These are phyloP conservation scores for Mycena pura DNA, from an alignment of 768 basidiomycete genomes.

Conservation along the genomic window DNA sequence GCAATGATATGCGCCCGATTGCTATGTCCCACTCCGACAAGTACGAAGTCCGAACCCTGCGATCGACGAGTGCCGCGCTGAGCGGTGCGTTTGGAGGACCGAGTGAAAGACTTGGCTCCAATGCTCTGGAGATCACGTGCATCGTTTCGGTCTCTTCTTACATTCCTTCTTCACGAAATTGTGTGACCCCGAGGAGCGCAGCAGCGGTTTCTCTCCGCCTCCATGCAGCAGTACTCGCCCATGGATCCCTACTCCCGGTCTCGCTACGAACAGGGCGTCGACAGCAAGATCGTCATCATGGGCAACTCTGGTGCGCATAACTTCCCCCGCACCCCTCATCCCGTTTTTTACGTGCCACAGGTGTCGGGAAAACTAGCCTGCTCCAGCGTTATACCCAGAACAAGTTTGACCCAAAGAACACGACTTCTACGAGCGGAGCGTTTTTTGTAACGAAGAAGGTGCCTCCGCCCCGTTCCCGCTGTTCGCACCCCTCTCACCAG, in stretches of 20 bases:
- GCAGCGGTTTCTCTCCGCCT: slow-evolving; percentile 29
- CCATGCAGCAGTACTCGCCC: slow-evolving; percentile 64
- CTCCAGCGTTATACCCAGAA: slow-evolving; percentile 90
- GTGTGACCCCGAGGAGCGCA: neutral
- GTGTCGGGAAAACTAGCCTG: slow-evolving; percentile 93
- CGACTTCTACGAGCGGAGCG: slow-evolving; percentile 90
- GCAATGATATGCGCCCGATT: slow-evolving; percentile 10
- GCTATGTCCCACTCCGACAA: no score
- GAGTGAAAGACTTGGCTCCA: neutral
- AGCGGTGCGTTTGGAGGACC: neutral
- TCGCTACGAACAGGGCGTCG: slow-evolving; percentile 83
- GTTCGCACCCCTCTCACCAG: neutral
- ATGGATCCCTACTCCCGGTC: slow-evolving; percentile 72
- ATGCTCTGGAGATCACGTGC: no score
- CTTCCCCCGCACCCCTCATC: neutral
- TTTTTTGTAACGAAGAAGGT: slow-evolving; percentile 96
- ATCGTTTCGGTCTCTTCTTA: no score
- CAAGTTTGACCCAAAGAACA: slow-evolving; percentile 87
- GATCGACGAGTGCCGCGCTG: neutral
- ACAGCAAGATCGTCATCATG: slow-evolving; percentile 96
- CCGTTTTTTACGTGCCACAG: slow-evolving; percentile 43
- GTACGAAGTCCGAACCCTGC: no score
- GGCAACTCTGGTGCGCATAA: slow-evolving; percentile 64
- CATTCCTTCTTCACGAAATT: no score
- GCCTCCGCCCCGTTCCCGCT: neutral